Conservation (phyloP, 1,139 yeast species). For the Meyerozyma guilliermondii region DNA sequence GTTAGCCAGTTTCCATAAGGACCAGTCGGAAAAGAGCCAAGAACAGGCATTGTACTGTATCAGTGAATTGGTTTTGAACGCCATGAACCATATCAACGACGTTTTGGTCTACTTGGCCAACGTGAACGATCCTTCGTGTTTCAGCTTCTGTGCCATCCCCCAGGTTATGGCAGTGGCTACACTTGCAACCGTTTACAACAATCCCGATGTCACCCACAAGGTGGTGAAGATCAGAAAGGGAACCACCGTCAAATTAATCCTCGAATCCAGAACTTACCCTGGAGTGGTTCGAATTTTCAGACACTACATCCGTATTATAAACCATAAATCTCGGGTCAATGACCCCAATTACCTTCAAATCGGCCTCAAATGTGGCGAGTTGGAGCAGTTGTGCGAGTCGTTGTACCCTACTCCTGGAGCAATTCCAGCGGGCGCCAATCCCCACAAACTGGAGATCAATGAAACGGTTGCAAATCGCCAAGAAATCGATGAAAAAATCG, state of each 20-base stretch:
- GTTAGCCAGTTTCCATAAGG: slow-evolving; percentile 52
- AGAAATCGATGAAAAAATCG: slow-evolving; percentile 27
- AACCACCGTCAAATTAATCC: slow-evolving; percentile 74
- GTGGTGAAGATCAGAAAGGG: slow-evolving; percentile 92
- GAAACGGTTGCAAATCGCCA: slow-evolving; percentile 23
- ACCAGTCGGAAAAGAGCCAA: slow-evolving; percentile 33
- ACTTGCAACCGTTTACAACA: slow-evolving; percentile 77
- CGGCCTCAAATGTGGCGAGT: slow-evolving; percentile 81
- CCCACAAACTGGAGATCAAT: slow-evolving; percentile 16
- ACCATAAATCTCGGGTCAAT: slow-evolving; percentile 67
- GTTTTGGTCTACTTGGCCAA: slow-evolving; percentile 72
- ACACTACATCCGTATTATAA: slow-evolving; percentile 68
- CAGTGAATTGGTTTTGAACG: slow-evolving; percentile 75
- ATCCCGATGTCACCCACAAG: slow-evolving; percentile 61
- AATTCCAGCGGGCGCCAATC: slow-evolving; percentile 27
- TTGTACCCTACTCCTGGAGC: slow-evolving; percentile 49
- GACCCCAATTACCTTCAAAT: slow-evolving; percentile 87
- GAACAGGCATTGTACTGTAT: slow-evolving; percentile 66
- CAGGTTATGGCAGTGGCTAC: slow-evolving; percentile 99
- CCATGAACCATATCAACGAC: slow-evolving; percentile 74
- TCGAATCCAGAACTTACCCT: slow-evolving; percentile 66
- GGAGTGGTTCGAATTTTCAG: slow-evolving; percentile 76
- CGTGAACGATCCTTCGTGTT: slow-evolving; percentile 76
- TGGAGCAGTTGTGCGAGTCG: slow-evolving; percentile 78
- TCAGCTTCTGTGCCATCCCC: slow-evolving; percentile 93